Evolutionary conservation across 208 protist genomes (phyloP), one percentile per base, ranked within the genome.

Genomic region (Trypanosoma mega): DNA sequence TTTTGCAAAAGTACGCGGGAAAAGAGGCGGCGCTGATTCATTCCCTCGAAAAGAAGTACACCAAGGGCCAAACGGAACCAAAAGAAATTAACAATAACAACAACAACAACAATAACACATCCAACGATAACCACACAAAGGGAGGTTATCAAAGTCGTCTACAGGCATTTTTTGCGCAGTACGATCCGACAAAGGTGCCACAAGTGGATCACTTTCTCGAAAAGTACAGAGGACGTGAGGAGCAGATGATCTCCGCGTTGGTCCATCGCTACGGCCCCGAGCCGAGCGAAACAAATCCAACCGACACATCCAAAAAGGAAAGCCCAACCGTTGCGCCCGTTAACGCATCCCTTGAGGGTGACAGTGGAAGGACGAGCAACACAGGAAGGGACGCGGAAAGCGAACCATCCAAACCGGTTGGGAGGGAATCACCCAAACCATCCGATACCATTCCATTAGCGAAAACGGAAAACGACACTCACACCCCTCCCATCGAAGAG

Each of bases 1-100:
- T 71, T 33, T 52, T 84, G 12, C 61, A 74, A 30, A 75, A 80
- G 52, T 80, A 79, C 43, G 63, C 73, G 51, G 62, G 61, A 26
- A 39, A 43, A 26, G 50, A 56, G 29, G 18, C 2, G n/a, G 11
- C 18, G 2, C 33, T 56, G 5, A 5, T 56, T 4, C 2, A 39
- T 3, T 5, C 50, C 5, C 12, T 56, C 1, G 44, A 26, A 33
- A 43, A 56, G 33, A 56, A 56, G 18, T 43, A 44, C 33, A 33
- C 7, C 14, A 14, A 26, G 16, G n/a, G 37, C 23, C n/a, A 14
- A 39, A 41, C 50, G 14, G 41, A 47, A 47, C 4, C 41, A 18
- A 4, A 4, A 26, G 7, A 14, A 18, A 4, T 26, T 20, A 47
- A 26, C 14, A 18, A 14, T 20, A 47, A 18, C n/a, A 20, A 47